Evolutionary conservation across 177 flowering plant genomes (phyloP).

Genomic region (Tripterygium wilfordii): DNA sequence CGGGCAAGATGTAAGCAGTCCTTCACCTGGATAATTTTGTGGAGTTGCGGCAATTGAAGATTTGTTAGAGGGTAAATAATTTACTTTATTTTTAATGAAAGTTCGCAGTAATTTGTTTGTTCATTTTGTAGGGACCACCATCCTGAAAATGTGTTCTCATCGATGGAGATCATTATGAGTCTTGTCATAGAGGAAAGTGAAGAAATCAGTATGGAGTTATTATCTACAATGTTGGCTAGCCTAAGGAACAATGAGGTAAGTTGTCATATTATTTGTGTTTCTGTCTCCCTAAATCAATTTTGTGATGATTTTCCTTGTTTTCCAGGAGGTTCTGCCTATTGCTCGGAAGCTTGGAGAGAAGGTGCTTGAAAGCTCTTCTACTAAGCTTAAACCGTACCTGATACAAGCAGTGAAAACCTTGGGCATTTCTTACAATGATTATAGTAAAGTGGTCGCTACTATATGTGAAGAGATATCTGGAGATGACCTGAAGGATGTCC

Average conservation of each 20-base stretch:
- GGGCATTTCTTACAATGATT: constrained; percentile 43
- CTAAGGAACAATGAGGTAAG: constrained; percentile 62
- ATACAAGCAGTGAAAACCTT: constrained; percentile 40
- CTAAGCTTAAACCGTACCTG: constrained; percentile 60
- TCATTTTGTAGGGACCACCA: constrained; percentile 50
- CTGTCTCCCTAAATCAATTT: neutral
- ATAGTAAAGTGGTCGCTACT: constrained; percentile 45
- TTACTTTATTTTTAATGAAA: neutral
- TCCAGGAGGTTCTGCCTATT: constrained; percentile 56
- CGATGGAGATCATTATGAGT: constrained; percentile 75
- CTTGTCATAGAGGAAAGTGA: constrained; percentile 78
- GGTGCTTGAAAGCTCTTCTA: constrained; percentile 54
- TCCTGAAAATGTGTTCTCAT: constrained; percentile 37
- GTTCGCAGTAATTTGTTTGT: neutral
- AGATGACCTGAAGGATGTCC: constrained; percentile 21
- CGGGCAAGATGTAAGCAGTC: too few relatives aligned
- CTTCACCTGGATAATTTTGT: too few relatives aligned
- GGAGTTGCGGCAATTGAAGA: too few relatives aligned
- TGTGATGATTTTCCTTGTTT: neutral
- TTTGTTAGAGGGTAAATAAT: neutral
- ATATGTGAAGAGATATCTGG: constrained; percentile 39
- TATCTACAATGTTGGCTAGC: constrained; percentile 44
- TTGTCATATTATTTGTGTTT: neutral
- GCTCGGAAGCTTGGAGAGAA: constrained; percentile 63
- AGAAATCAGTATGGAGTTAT: constrained; percentile 59